These are phyloP conservation scores for Beauveria sp. DNA, from an alignment of 2,329 filamentous ascomycete species.

Conservation along the genomic window DNA sequence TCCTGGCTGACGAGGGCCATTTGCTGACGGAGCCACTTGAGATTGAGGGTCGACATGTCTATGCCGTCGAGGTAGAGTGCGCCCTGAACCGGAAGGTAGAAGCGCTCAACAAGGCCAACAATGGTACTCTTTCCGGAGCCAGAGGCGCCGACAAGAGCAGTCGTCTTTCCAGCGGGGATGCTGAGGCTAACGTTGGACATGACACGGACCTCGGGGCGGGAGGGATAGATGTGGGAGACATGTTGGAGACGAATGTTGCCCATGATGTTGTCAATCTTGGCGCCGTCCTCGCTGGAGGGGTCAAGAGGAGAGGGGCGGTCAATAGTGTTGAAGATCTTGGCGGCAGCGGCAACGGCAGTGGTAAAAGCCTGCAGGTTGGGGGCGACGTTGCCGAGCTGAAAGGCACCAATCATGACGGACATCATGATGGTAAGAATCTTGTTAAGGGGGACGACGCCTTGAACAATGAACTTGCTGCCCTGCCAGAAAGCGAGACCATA, in stretches of 20 bases:
- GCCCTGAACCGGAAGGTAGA: slow-evolving; percentile 84
- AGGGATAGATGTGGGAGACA: slow-evolving; percentile 91
- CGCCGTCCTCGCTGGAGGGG: slow-evolving; percentile 60
- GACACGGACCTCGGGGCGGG: slow-evolving; percentile 79
- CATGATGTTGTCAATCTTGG: slow-evolving; percentile 62
- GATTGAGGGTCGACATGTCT: slow-evolving; percentile 73
- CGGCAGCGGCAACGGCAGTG: slow-evolving; percentile 71
- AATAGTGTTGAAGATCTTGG: slow-evolving; percentile 91
- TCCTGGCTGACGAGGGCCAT: slow-evolving; percentile 92
- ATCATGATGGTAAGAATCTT: slow-evolving; percentile 79
- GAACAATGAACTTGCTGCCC: slow-evolving; percentile 66
- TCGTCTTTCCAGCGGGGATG: slow-evolving; percentile 84
- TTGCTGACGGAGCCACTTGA: slow-evolving; percentile 86
- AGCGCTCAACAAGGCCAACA: slow-evolving; percentile 85
- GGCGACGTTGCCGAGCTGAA: slow-evolving; percentile 79
- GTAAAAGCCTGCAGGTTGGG: slow-evolving; percentile 84
- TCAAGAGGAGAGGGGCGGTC: slow-evolving; percentile 82
- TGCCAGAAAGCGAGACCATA: slow-evolving; percentile 87
- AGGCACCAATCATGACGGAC: slow-evolving; percentile 87
- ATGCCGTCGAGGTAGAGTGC: slow-evolving; percentile 73
- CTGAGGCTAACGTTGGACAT: slow-evolving; percentile 75
- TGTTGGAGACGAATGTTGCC: slow-evolving; percentile 75
- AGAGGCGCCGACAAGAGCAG: slow-evolving; percentile 87
- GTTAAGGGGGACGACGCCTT: slow-evolving; percentile 57
- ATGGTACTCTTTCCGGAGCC: slow-evolving; percentile 94